Base-by-base conservation (phyloP, 768 basidiomycete species). In the Termitomyces sp. region DNA sequence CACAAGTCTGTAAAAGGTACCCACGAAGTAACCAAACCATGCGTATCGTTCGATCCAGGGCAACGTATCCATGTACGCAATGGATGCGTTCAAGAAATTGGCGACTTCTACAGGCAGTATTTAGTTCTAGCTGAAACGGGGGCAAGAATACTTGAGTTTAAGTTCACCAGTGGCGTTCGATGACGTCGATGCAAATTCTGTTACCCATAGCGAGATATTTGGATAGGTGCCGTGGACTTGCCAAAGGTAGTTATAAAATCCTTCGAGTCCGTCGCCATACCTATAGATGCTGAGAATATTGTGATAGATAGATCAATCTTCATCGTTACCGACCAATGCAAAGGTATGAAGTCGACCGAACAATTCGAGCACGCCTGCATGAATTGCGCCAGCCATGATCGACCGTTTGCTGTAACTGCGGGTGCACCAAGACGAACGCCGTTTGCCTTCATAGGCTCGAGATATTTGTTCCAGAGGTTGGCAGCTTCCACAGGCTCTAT, bases 41-140 rank as follows among this genome's bases (percentile, higher is more conserved):
- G 82, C 73, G 60, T 85, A 85, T 19, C 82, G 76, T 60, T 85
- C 84, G 19, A 85, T 71, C 73, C 77, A 85, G 28, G 75, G 72
- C 21, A 83, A 71, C 2, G 64, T 62, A 47, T 85, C 83, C 71
- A 87, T 73, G 58, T 77, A 82, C 14, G 71, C 65, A n/a, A 74
- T 74, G 2, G 83, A 84, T 22, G 73, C 68, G 60, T 85, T 84
- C 70, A 87, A 70, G 62, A 85, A 85, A 50, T 73, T 65, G 34
- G 71, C 64, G 15, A 84, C 77, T 45, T 79, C 80, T 69, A 69
- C 46, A 41, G 30, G n/a, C 12, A 28, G 22, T 17, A 7, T 3
- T 34, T 49, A 40, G 12, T 40, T 45, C 28, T 41, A 15, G 26
- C 22, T n/a, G 38, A 22, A 19, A 30, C 22, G 17, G 11, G 24